Percentiles rank a stretch among this genome's conserved stretches.
Evolutionary conservation across 176 grass and related monocot species (phyloP).

Genomic region (Eremochloa ophiuroides): DNA sequence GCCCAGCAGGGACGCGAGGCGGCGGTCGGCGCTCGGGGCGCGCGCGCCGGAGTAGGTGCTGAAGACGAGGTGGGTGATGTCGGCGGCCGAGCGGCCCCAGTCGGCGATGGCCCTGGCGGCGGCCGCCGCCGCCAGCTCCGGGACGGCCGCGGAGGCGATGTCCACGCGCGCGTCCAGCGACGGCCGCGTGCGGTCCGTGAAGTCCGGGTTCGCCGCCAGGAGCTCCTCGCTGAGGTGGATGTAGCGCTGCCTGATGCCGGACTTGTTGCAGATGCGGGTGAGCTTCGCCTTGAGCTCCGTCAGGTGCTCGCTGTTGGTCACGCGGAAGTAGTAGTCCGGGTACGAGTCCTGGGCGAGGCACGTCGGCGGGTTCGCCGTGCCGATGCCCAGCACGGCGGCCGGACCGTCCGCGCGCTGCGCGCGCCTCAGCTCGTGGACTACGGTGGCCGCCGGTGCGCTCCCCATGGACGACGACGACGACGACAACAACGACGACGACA

Average conservation of each 20-base stretch:
- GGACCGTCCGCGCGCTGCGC: constrained; percentile 48
- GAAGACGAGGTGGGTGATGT: constrained; percentile 43
- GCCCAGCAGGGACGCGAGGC: constrained; percentile 13
- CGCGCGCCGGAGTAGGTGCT: constrained; percentile 25
- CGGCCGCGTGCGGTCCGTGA: constrained; percentile 6
- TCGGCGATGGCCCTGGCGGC: constrained; percentile 31
- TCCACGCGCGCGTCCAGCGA: constrained; percentile 30
- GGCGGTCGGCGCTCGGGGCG: constrained; percentile 31
- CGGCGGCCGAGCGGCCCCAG: constrained; percentile 34
- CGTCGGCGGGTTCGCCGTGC: constrained; percentile 58
- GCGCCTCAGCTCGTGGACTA: no score
- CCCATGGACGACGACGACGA: neutral
- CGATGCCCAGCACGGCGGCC: constrained; percentile 58
- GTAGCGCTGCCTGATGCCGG: neutral
- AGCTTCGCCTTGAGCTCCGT: constrained; percentile 68
- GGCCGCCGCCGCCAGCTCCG: constrained; percentile 23
- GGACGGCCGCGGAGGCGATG: constrained; percentile 15
- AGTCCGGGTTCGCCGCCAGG: constrained; percentile 7
- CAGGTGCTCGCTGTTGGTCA: constrained; percentile 76
- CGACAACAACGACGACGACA: no score
- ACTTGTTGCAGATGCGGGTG: constrained; percentile 25
- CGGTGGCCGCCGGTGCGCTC: no score
- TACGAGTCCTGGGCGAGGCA: constrained; percentile 57
- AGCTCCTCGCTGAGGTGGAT: neutral
- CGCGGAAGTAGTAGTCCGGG: constrained; percentile 63